These are phyloP conservation scores for Phytophthora ohioensis DNA, from an alignment of 352 stramenopile genomes.

Conservation along the genomic window DNA sequence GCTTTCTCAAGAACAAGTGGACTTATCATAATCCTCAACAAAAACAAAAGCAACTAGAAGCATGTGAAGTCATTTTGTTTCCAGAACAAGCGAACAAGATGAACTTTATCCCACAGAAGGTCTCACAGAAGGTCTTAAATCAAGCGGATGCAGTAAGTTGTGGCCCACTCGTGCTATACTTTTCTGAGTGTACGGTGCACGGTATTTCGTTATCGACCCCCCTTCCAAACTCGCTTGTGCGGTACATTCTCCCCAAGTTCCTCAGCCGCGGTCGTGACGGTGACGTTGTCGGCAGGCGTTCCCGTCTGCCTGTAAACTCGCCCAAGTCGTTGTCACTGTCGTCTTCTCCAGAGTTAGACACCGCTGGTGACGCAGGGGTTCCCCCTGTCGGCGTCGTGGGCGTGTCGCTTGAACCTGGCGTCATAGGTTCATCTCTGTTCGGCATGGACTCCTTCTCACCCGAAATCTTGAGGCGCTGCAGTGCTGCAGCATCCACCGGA, in stretches of 20 bases:
- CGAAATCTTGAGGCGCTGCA: neutral
- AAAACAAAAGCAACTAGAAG: too few relatives aligned
- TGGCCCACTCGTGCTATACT: too few relatives aligned
- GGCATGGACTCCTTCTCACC: neutral
- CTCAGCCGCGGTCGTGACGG: slow-evolving; percentile 13
- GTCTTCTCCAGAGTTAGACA: neutral
- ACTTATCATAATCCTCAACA: too few relatives aligned
- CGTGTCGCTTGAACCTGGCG: neutral
- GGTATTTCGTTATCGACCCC: too few relatives aligned
- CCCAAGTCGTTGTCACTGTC: slow-evolving; percentile 7
- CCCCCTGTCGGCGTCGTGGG: neutral
- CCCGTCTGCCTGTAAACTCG: neutral
- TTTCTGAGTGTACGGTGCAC: too few relatives aligned
- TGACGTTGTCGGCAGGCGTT: slow-evolving; percentile 1
- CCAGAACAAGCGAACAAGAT: too few relatives aligned
- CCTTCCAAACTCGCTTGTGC: too few relatives aligned
- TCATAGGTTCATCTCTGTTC: neutral
- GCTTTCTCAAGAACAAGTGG: too few relatives aligned
- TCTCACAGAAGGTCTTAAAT: too few relatives aligned
- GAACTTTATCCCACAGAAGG: too few relatives aligned
- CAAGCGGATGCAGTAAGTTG: too few relatives aligned
- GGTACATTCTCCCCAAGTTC: slow-evolving; percentile 6
- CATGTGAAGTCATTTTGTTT: too few relatives aligned
- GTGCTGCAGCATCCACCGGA: neutral
- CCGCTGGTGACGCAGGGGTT: neutral